These are phyloP conservation scores for Erodium chrysanthum DNA, from an alignment of 441 rosid species.

Conservation along the genomic window DNA sequence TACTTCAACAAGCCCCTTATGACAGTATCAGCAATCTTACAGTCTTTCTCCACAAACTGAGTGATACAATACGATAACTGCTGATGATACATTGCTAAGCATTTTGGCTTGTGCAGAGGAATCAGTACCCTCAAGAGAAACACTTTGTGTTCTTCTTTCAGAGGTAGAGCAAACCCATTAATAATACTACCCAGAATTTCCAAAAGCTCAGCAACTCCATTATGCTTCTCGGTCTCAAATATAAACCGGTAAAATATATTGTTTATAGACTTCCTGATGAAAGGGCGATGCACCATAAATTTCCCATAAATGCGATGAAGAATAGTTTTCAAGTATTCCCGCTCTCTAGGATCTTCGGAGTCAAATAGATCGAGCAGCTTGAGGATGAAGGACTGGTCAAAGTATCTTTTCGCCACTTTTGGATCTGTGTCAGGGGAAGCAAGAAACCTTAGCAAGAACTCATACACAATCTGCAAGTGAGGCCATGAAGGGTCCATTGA, in stretches of 20 bases:
- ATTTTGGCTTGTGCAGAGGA: conserved; percentile 65
- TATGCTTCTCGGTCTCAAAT: conserved; percentile 80
- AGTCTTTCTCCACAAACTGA: conserved; percentile 61
- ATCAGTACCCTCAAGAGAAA: conserved; percentile 58
- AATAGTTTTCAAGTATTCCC: conserved; percentile 60
- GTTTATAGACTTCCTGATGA: conserved; percentile 76
- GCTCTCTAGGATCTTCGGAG: conserved; percentile 54
- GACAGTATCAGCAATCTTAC: conserved; percentile 62
- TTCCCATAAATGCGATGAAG: conserved; percentile 79
- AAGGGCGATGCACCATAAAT: conserved; percentile 89
- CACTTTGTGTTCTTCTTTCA: conserved; percentile 70
- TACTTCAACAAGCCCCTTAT: conserved; percentile 54
- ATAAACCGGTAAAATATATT: conserved; percentile 65
- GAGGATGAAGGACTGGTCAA: conserved; percentile 60
- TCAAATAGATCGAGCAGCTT: conserved; percentile 70
- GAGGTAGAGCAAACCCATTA: conserved; percentile 59
- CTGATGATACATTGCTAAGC: conserved; percentile 57
- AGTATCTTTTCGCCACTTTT: conserved; percentile 51
- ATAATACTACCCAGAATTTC: conserved; percentile 76
- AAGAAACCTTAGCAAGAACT: conserved; percentile 49
- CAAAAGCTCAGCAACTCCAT: conserved; percentile 68
- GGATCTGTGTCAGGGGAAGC: conserved; percentile 69
- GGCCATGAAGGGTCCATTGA: conserved; percentile 70
- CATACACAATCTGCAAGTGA: conserved; percentile 72
- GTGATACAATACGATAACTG: conserved; percentile 65